These are phyloP conservation scores for Huntiella savannae DNA, from an alignment of 2,329 filamentous ascomycete genomes.

Conservation along the genomic window DNA sequence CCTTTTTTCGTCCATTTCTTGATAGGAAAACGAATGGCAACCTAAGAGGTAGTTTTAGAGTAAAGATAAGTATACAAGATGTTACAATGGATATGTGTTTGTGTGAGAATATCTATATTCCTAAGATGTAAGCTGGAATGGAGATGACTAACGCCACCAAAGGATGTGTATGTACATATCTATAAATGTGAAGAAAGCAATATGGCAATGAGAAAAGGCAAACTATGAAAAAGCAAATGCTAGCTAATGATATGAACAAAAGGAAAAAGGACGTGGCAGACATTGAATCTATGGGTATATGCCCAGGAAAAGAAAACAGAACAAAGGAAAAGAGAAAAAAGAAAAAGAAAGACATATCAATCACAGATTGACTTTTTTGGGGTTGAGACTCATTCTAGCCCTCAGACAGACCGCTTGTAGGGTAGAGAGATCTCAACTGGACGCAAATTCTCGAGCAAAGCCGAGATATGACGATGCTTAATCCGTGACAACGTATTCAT, in stretches of 20 bases:
- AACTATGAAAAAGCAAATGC: neutral
- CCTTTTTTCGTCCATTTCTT: neutral
- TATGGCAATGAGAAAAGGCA: neutral
- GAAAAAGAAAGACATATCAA: neutral
- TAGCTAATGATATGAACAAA: neutral
- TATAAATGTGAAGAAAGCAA: too few species aligned
- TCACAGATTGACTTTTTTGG: neutral
- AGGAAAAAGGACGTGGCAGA: neutral
- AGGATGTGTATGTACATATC: too few species aligned
- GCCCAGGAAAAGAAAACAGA: conserved; percentile 1
- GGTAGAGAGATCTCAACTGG: conserved; percentile 33
- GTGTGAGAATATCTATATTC: too few species aligned
- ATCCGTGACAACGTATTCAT: conserved; percentile 18
- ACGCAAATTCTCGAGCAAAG: conserved; percentile 29
- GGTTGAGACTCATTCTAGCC: too few species aligned
- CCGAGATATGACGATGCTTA: conserved; percentile 35
- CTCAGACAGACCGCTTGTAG: conserved; percentile 19
- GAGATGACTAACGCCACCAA: too few species aligned
- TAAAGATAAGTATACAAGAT: too few species aligned
- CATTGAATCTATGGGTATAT: neutral
- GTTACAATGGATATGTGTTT: too few species aligned
- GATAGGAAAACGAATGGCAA: neutral
- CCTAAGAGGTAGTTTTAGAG: neutral
- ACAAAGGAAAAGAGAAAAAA: conserved; percentile 2
- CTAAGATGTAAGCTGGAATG: too few species aligned